Base-by-base conservation (phyloP, 2,329 filamentous ascomycete genomes). In the Microdochium paspali region DNA sequence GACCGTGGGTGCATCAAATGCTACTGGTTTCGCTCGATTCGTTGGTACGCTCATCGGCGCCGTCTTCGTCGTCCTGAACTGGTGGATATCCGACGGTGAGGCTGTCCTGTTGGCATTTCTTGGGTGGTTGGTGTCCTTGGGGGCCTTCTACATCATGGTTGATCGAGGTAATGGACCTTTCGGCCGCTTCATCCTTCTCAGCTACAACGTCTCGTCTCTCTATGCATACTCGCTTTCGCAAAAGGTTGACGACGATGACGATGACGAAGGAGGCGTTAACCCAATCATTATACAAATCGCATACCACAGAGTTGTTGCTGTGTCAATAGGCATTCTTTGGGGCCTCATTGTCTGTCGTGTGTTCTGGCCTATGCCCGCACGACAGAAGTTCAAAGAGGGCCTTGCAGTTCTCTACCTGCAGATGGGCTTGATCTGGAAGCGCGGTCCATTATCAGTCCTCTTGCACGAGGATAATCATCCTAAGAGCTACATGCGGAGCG, bases 1-100 rank as follows among this genome's bases (percentile, higher is more conserved):
- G 90, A 98, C 91, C 0, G 91, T 96, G 21, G 93, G 93, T 24
- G 90, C 93, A 7, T 88, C 90, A 23, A 98, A 97, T 64, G 95
- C 91, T 1, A 96, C 91, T 0, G 90, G 90, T 3, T 82, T 83
- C 59, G 82, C 90, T 44, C 83, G 93, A 55, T 91, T 97, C 61
- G 72, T 88, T 9, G 93, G 91, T 49, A 98, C 91, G 1, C 74
- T 89, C 28, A 73, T 94, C 31, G 93, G 93, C 18, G 90, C 89
- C 6, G 61, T 76, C 1, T 84, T 84, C 53, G 87, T 91, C 0
- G 75, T 90, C 26, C 54, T 85, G 10, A 81, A 86, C 44, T 98
- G 93, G 93, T 74, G 84, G 39, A 69, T 86, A 23, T 84, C 86
- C 25, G 72, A 79, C 42, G 88, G 84, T 2, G 90, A 91, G 54